These are phyloP conservation scores for Monilinia laxa DNA, from an alignment of 2,329 filamentous ascomycete species.

Conservation along the genomic window DNA sequence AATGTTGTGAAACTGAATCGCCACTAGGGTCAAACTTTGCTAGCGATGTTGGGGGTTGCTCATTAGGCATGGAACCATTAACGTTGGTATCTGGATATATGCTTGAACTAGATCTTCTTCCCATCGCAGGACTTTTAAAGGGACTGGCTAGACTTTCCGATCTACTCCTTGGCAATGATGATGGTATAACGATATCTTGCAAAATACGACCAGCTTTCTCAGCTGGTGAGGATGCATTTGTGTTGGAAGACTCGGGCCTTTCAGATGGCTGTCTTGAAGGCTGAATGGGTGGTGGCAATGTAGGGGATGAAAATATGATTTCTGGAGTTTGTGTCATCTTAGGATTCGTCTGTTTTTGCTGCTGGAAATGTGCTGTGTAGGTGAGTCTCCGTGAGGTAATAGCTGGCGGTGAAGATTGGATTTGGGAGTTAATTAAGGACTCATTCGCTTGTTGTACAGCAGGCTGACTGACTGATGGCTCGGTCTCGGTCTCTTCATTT, in stretches of 20 bases:
- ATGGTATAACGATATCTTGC: constrained; percentile 39
- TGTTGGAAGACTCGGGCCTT: constrained; percentile 15
- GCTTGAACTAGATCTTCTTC: constrained; percentile 33
- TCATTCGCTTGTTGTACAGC: constrained; percentile 22
- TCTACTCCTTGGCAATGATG: constrained; percentile 36
- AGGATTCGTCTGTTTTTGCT: constrained; percentile 33
- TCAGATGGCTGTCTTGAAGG: constrained; percentile 25
- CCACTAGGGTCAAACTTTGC: constrained; percentile 32
- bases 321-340: constrained; percentile 37
- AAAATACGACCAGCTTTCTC: constrained; percentile 39
- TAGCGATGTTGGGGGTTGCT: constrained; percentile 27
- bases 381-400: constrained; percentile 36
- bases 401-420: constrained; percentile 39
- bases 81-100: constrained; percentile 26
- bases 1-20: constrained; percentile 27
- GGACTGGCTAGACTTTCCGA: constrained; percentile 41
- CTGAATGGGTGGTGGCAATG: constrained; percentile 37
- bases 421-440: constrained; percentile 31
- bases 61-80: constrained; percentile 7
- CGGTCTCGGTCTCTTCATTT: fast-evolving
- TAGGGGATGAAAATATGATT: constrained; percentile 40
- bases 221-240: constrained; percentile 35
- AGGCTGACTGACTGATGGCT: constrained; percentile 10
- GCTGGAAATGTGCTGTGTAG: constrained; percentile 37
- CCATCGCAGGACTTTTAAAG: constrained; percentile 39